These are phyloP conservation scores for Fusarium vanettenii DNA, from an alignment of 2,329 filamentous ascomycete genomes.

Conservation along the genomic window DNA sequence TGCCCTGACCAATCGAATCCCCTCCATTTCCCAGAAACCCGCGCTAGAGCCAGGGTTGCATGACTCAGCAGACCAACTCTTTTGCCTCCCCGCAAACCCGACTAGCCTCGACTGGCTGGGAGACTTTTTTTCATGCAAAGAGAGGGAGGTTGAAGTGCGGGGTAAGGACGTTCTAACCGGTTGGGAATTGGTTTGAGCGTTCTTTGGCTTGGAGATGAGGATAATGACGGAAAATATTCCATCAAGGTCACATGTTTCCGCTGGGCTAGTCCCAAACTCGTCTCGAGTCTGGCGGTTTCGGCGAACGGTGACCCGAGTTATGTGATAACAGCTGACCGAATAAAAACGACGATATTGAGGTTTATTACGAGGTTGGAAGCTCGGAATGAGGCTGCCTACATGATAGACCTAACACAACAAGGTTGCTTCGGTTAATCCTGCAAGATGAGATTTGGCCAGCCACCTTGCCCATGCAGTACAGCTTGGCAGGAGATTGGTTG, in stretches of 20 bases:
- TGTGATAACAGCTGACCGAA: not conserved
- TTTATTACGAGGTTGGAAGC: not conserved
- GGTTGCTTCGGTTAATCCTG: not conserved
- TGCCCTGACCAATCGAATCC: constrained; percentile 15
- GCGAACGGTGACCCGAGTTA: not conserved
- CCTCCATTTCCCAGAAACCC: constrained; percentile 1
- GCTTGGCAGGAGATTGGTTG: not conserved
- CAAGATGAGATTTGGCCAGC: not conserved
- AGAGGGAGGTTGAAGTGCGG: constrained; percentile 17
- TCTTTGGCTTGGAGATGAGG: not conserved
- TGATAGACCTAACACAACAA: too few relatives aligned
- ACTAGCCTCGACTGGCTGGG: constrained; percentile 15
- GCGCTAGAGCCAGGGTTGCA: not conserved
- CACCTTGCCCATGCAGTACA: not conserved
- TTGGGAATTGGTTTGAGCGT: not conserved
- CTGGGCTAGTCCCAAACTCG: not conserved
- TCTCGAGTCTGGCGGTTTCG: not conserved
- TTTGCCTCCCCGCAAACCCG: constrained; percentile 22
- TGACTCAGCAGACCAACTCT: constrained; percentile 22
- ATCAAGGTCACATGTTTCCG: constrained; percentile 1
- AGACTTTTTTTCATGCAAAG: constrained; percentile 8
- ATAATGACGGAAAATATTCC: not conserved
- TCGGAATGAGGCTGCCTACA: not conserved
- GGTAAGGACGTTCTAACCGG: constrained; percentile 6
- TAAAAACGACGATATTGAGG: not conserved